Evolutionary conservation across 1,139 yeast species (phyloP).

Genomic region (Kurtzmaniella quercitrusa): DNA sequence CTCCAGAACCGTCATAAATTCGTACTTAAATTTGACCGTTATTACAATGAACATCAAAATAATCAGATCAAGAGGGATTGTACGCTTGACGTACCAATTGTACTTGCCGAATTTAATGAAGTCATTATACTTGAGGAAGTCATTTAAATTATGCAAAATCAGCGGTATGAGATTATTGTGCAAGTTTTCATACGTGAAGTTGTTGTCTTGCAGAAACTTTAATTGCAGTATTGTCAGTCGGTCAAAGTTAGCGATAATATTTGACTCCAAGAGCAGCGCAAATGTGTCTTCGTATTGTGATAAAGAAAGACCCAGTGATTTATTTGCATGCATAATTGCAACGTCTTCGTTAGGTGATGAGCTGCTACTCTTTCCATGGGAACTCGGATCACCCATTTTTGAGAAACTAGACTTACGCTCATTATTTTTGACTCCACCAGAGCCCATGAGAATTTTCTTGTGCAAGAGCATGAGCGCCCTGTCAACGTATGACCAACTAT

Average conservation of each 20-base stretch:
- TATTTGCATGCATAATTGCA: conserved; percentile 4
- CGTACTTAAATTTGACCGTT: conserved; percentile 49
- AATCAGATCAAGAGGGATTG: conserved; percentile 59
- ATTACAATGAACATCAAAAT: conserved; percentile 50
- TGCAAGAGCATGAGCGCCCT: conserved; percentile 53
- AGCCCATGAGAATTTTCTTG: conserved; percentile 43
- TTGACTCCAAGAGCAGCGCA: conserved; percentile 36
- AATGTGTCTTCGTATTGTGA: conserved; percentile 41
- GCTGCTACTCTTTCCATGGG: neutral
- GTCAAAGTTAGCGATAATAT: conserved; percentile 33
- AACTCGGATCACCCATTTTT: neutral
- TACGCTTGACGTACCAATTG: conserved; percentile 59
- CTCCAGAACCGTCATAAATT: conserved; percentile 33
- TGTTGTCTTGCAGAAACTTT: conserved; percentile 29
- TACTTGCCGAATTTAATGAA: conserved; percentile 47
- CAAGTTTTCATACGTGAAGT: conserved; percentile 46
- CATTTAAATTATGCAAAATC: conserved; percentile 54
- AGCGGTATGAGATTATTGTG: conserved; percentile 54
- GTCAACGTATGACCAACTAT: conserved; percentile 54
- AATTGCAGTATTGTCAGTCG: conserved; percentile 34
- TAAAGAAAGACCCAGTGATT: conserved; percentile 27
- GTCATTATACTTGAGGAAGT: conserved; percentile 47
- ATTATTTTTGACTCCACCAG: neutral
- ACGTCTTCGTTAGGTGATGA: neutral
- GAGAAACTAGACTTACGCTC: conserved; percentile 10